Evolutionary conservation across 352 stramenopile genomes (phyloP).

Genomic region (Globisporangium takayamanum): DNA sequence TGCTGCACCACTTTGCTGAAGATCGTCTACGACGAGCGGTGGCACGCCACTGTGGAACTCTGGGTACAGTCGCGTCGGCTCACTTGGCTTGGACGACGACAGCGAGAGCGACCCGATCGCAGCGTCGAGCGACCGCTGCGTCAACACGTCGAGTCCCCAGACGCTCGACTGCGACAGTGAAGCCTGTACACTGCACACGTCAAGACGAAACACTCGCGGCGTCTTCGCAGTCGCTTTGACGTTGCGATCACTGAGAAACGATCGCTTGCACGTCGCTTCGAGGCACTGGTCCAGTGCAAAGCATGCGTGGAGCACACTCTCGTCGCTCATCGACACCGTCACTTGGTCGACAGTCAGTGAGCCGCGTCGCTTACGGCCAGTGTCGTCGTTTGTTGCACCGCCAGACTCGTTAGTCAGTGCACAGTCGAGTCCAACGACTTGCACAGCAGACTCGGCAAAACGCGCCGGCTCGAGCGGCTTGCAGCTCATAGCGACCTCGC

Average conservation of each 20-base stretch:
- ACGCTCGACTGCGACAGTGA: slow-evolving; percentile 18
- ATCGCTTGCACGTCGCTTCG: background rate
- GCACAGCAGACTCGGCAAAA: slow-evolving; percentile 3
- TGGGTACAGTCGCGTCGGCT: background rate
- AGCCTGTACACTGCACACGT: slow-evolving; percentile 18
- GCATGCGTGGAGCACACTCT: slow-evolving; percentile 1
- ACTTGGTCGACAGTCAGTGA: background rate
- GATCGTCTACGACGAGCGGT: background rate
- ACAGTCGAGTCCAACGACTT: slow-evolving; percentile 8
- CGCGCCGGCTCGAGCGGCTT: background rate
- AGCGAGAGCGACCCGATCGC: slow-evolving; percentile 9
- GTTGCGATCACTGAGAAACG: background rate
- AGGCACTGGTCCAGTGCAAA: background rate
- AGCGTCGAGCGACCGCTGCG: slow-evolving; percentile 21
- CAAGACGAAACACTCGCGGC: slow-evolving; percentile 23
- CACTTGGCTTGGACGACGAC: slow-evolving; percentile 1
- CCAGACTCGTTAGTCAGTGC: background rate
- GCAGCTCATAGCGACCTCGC: slow-evolving; percentile 8
- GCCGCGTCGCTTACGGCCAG: background rate
- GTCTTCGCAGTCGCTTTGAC: background rate
- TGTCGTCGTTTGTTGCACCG: background rate
- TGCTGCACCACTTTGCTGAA: background rate
- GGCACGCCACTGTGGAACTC: slow-evolving; percentile 8
- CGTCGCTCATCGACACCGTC: slow-evolving; percentile 1
- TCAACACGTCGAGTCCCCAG: slow-evolving; percentile 17